Percentiles rank a stretch among this genome's conserved stretches.
Conservation (phyloP, 176 grass and related monocot species). For the Guadua angustifolia region DNA sequence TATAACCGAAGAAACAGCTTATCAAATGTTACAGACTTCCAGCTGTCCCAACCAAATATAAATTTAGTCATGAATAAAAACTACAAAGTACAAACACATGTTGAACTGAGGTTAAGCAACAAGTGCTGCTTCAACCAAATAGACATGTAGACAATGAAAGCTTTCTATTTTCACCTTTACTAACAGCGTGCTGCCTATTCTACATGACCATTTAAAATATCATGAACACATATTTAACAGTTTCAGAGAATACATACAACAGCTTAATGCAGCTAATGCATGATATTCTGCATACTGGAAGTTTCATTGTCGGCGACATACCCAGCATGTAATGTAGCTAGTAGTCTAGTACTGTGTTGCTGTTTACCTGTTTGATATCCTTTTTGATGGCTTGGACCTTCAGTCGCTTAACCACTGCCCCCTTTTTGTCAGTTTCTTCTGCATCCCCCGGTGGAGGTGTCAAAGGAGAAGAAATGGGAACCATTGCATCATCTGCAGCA, state of each 20-base stretch:
- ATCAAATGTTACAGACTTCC: not conserved
- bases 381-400: constrained; percentile 90
- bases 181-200: not conserved
- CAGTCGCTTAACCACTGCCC: constrained; percentile 42
- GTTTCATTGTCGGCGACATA: not conserved
- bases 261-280: not conserved
- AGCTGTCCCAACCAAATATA: not conserved
- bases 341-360: not conserved
- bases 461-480: constrained; percentile 86
- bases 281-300: not conserved
- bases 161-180: not conserved
- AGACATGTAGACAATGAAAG: not conserved
- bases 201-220: not conserved
- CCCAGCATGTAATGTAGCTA: not conserved
- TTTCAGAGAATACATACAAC: not conserved
- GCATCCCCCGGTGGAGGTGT: constrained; percentile 51
- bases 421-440: constrained; percentile 55
- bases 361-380: constrained; percentile 73
- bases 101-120: not conserved
- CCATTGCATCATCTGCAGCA: constrained; percentile 69
- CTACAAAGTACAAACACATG: not conserved
- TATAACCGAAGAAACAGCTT: not conserved
- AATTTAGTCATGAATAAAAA: not conserved
- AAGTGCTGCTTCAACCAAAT: not conserved
- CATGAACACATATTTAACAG: not conserved